These are phyloP conservation scores for Dendrothele bispora DNA, from an alignment of 768 basidiomycete genomes.

Conservation along the genomic window DNA sequence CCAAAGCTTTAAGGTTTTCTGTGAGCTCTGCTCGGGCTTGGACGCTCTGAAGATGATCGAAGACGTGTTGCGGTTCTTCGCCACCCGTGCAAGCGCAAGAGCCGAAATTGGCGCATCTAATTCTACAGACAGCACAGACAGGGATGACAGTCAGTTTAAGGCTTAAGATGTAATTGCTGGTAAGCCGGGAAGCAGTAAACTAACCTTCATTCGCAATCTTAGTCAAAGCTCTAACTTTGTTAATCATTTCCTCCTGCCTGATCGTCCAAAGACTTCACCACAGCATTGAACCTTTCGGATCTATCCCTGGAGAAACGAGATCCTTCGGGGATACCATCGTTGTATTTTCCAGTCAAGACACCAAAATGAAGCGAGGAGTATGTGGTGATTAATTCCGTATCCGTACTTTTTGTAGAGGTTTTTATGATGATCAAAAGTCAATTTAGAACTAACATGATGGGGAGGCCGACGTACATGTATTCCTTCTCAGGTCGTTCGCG, in stretches of 20 bases:
- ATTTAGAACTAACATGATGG: neutral
- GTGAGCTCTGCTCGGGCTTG: constrained; percentile 44
- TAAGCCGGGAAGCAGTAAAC: neutral
- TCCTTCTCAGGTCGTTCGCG: constrained; percentile 83
- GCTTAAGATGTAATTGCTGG: no score
- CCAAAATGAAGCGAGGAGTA: constrained; percentile 75
- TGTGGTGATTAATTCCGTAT: constrained; percentile 67
- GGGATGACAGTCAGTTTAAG: constrained; percentile 15
- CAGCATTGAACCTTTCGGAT: constrained; percentile 49
- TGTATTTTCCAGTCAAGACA: constrained; percentile 81
- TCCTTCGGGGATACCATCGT: constrained; percentile 71
- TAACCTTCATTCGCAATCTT: constrained; percentile 37
- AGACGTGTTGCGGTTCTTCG: constrained; percentile 46
- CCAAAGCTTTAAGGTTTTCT: constrained; percentile 53
- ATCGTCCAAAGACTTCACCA: constrained; percentile 50
- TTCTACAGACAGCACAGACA: no score
- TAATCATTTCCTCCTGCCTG: constrained; percentile 68
- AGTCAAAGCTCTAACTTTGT: constrained; percentile 69
- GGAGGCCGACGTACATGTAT: constrained; percentile 50
- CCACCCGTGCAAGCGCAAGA: constrained; percentile 60
- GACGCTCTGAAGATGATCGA: constrained; percentile 52
- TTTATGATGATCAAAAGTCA: constrained; percentile 18
- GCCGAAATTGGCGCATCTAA: constrained; percentile 47
- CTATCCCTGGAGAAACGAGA: constrained; percentile 72
- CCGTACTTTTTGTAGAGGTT: constrained; percentile 70